Percentiles rank a stretch among this genome's conserved stretches.
phyloP scores from a whole-genome alignment of 208 protist species.

The Vickermania ingenoplastis region DNA sequence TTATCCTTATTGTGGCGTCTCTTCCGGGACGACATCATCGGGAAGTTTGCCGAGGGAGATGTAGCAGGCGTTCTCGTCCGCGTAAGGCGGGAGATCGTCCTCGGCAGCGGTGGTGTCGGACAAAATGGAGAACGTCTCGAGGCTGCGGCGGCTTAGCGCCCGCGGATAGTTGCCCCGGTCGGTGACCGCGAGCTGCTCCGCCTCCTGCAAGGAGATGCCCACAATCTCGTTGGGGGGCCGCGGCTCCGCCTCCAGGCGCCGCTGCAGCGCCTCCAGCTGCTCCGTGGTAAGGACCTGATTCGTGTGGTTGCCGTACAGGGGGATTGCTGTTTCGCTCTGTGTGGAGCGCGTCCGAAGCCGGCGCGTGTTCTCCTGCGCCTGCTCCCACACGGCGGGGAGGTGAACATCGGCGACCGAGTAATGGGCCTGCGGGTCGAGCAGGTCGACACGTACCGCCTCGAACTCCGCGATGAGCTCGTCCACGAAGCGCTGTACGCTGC shows the following conservation, averaged over 20 bases:
- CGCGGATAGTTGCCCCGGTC: background rate
- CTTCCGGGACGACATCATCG: background rate
- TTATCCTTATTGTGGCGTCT: background rate
- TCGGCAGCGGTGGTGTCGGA: background rate
- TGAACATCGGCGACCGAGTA: slow-evolving; percentile 7
- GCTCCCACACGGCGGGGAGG: slow-evolving; percentile 20
- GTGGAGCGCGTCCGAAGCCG: background rate
- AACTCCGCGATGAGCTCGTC: slow-evolving; percentile 8
- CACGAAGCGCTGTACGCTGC: slow-evolving; percentile 13
- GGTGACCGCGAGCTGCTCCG: background rate
- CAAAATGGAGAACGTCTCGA: background rate
- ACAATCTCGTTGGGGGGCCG: background rate
- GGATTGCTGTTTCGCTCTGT: background rate
- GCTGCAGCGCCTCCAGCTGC: background rate
- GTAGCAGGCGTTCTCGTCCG: background rate
- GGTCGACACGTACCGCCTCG: slow-evolving; percentile 2
- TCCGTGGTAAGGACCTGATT: background rate
- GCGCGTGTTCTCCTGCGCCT: slow-evolving; percentile 5
- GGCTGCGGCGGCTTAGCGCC: background rate
- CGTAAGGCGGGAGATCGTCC: background rate
- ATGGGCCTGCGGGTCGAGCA: slow-evolving; percentile 8
- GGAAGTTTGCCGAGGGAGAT: background rate
- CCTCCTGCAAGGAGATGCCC: background rate
- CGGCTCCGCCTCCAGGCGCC: background rate
- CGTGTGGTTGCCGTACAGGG: background rate